Percentiles rank a stretch among this genome's conserved stretches.
These are phyloP conservation scores for Cercospora sp. DNA, from an alignment of 2,329 filamentous ascomycete genomes.

Conservation along the genomic window DNA sequence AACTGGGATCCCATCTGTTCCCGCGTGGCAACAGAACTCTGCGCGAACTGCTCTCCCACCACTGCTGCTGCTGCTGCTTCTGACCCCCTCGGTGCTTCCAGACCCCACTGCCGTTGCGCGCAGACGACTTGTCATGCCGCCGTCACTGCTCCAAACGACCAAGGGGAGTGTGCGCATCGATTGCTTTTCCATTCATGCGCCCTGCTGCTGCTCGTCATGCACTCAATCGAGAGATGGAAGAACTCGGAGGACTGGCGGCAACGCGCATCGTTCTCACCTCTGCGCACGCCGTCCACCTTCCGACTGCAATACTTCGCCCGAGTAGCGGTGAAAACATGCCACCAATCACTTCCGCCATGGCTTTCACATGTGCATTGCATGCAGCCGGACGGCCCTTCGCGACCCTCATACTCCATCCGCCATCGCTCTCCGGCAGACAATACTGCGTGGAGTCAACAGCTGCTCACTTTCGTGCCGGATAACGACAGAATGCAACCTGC, in stretches of 20 bases:
- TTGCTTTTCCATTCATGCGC: not conserved
- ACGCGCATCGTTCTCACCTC: not conserved
- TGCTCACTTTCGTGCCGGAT: not conserved
- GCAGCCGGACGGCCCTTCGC: not conserved
- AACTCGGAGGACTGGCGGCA: not conserved
- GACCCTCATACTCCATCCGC: not conserved
- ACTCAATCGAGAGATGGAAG: not conserved
- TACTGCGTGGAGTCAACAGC: not conserved
- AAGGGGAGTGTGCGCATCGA: no score
- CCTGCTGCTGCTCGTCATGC: not conserved
- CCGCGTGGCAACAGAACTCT: constrained; percentile 8
- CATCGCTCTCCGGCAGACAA: not conserved
- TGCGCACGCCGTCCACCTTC: not conserved
- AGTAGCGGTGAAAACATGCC: not conserved
- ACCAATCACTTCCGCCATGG: not conserved
- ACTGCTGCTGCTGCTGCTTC: not conserved
- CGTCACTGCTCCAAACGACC: not conserved
- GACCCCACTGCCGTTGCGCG: no score
- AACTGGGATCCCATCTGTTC: constrained; percentile 4
- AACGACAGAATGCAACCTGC: not conserved
- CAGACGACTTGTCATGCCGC: not conserved
- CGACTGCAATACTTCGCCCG: not conserved
- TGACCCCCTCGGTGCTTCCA: not conserved
- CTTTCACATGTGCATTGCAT: not conserved
- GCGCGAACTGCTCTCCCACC: not conserved